Base-by-base conservation (phyloP, 2,329 filamentous ascomycete species). In the Diplodia intermedia region DNA sequence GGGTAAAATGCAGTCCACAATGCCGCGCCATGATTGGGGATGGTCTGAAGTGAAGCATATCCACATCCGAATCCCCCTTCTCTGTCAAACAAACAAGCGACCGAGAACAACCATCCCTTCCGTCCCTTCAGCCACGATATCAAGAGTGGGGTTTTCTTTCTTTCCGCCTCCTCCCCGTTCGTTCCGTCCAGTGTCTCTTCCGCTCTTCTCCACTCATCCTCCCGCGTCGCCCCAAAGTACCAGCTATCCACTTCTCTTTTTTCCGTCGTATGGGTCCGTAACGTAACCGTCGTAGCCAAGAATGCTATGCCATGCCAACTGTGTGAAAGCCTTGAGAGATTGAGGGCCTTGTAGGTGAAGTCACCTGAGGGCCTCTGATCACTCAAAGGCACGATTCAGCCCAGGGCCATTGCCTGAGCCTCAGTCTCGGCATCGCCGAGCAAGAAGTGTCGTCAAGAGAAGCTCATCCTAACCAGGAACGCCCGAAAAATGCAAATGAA, bases 291-390 rank as follows among this genome's bases (percentile, higher is more conserved):
- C 60, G 60, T 63, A 63, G 60, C 60, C 60, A 63, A 63, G 60
- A 62, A 63, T 63, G 47, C 60, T 33, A 63, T 63, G 60, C 60
- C 60, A 63, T 52, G 60, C 60, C 47, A 63, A 49, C 31, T 31
- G 47, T 38, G 23, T 18, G 31, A 63, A 15, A 26, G 23, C 47
- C 11, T 14, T 50, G 60, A 63, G 43, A 23, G 43, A 20, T 11
- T 11, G 47, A 50, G 29, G 36, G n/a, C n/a, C 31, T 20, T 38
- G 18, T 31, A n/a, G 47, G 15, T 2, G 5, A 15, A 3, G 7
- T 62, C 12, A 9, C 33, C n/a, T 31, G 20, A 38, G 60, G 38
- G 18, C 26, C 29, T 20, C 8, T 63, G 47, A 31, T 53, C 47
- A 20, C 47, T 53, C 47, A 26, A 63, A 18, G n/a, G n/a, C 29